Evolutionary conservation across 208 protist genomes (phyloP), one percentile per base, ranked within the genome.

Genomic region (Acanthamoeba royreba): DNA sequence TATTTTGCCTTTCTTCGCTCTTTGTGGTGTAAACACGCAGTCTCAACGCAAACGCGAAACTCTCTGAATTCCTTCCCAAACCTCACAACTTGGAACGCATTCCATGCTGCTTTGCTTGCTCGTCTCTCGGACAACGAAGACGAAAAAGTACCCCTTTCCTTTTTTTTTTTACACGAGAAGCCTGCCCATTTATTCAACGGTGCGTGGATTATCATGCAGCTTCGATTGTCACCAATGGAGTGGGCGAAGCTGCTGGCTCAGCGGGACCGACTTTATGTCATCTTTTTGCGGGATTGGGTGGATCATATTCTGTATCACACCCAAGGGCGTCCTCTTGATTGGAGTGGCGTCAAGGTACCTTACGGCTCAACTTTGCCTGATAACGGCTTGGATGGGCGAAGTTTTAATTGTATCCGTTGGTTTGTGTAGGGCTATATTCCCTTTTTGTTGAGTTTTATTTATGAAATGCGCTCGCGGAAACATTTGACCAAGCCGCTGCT

Each of bases 391-490:
- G n/a, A n/a, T n/a, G n/a, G n/a, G n/a, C n/a, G n/a, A n/a, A n/a
- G n/a, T n/a, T n/a, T n/a, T n/a, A n/a, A n/a, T n/a, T n/a, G n/a
- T n/a, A n/a, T n/a, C n/a, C n/a, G n/a, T n/a, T n/a, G n/a, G n/a
- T n/a, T n/a, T n/a, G n/a, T n/a, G n/a, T n/a, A n/a, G n/a, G 87
- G 87, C 87, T 92, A 92, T 45, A 79, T 92, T 17, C 61, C 87
- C 15, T 92, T 92, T 25, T 25, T 92, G 58, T 40, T 92, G n/a
- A 61, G n/a, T 22, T 92, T 92, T 45, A 38, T 92, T 22, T 79
- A 92, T 35, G 87, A 92, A 42, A n/a, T 92, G 87, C 40, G 45
- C 42, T 28, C n/a, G 31, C 87, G 63, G 19, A 49, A 79, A 38
- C 53, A 92, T 42, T 46, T 63, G 13, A 72, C 40, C 87, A 92